phyloP scores from a whole-genome alignment of 2,329 filamentous ascomycete genomes.

The Harringtonia lauricola region DNA sequence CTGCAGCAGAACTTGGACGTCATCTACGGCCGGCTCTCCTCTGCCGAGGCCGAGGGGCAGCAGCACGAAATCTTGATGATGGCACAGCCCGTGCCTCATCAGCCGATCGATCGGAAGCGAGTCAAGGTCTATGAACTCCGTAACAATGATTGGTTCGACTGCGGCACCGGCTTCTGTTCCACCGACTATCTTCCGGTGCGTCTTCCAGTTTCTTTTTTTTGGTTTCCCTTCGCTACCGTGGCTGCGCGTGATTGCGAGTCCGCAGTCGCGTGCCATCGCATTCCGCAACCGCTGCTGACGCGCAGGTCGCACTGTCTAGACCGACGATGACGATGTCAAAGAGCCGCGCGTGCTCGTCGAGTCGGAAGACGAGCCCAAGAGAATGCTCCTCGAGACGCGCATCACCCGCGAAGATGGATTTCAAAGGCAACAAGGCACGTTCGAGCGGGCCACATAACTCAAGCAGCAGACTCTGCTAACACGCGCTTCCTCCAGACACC shows the following conservation, averaged over 20 bases:
- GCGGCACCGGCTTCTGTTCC: constrained; percentile 90
- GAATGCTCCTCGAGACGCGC: constrained; percentile 75
- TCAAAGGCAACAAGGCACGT: constrained; percentile 87
- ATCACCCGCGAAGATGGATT: constrained; percentile 93
- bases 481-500: constrained; percentile 56
- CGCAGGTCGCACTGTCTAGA: constrained; percentile 23
- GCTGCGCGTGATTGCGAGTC: neutral
- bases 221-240: neutral
- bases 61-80: constrained; percentile 55
- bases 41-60: constrained; percentile 34
- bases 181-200: constrained; percentile 65
- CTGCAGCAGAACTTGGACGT: constrained; percentile 50
- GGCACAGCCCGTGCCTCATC: constrained; percentile 62
- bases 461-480: constrained; percentile 6
- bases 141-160: constrained; percentile 98
- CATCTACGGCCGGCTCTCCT: constrained; percentile 34
- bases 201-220: neutral
- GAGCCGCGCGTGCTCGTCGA: constrained; percentile 84
- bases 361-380: constrained; percentile 81
- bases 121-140: constrained; percentile 99
- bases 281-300: constrained; percentile 15
- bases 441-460: neutral
- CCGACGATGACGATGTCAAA: constrained; percentile 52
- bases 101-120: constrained; percentile 57
- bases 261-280: neutral